Evolutionary conservation across 2,329 filamentous ascomycete genomes (phyloP), one percentile per base, ranked within the genome.

Genomic region (Aspergillus oerlinghausenensis): DNA sequence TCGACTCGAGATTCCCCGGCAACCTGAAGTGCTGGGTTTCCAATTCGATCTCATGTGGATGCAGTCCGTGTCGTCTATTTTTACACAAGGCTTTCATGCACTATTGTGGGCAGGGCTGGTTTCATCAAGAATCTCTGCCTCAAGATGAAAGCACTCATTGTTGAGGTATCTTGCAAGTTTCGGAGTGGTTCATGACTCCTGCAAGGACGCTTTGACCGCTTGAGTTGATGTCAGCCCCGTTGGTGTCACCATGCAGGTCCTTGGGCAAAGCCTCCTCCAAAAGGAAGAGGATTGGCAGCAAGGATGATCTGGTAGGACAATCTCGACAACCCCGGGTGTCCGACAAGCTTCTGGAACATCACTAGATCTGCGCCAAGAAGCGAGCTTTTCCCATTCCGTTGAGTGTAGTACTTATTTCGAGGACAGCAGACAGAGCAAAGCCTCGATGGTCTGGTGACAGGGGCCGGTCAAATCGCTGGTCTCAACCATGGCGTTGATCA

Each of bases 311-410:
- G 29, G 28, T 23, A 54, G 52, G 43, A 47, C 43, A 43, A 49
- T 5, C 28, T 52, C 11, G 23, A 38, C 43, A 47, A n/a, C 43
- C 19, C 11, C 21, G 11, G 40, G 50, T 49, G 48, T 58, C 61
- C 55, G 49, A 58, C 45, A 54, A 43, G 47, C 50, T 63, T 62
- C 62, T 61, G 50, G 59, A 64, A 61, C 49, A 17, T 26, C 19
- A 48, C 32, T 50, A 54, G 54, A 55, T 55, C 40, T 45, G 47
- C 51, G 38, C 53, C 43, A 54, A 48, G 45, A 35, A 29, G 55
- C 47, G 55, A 35, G 43, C 52, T 52, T 59, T 55, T 9, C 58
- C 55, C 52, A 35, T 52, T 62, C 47, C 58, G 60, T 47, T 26
- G 43, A 23, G n/a, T 47, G n/a, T 17, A 47, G 43, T 26, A 23